These are phyloP conservation scores for Alternaria sp. DNA, from an alignment of 2,329 filamentous ascomycete species.

Conservation along the genomic window DNA sequence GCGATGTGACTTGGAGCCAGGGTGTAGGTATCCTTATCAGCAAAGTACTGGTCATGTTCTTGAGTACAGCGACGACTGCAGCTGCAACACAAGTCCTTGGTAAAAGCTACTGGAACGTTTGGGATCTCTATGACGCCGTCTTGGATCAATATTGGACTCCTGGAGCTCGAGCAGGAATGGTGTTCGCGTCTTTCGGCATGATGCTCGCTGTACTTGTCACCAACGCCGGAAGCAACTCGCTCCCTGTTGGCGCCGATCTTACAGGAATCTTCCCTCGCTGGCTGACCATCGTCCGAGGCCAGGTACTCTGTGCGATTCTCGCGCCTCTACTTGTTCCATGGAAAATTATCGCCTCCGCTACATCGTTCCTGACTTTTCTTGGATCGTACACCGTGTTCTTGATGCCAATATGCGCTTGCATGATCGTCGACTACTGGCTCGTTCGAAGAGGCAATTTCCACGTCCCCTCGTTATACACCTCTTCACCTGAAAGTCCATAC, in stretches of 20 bases:
- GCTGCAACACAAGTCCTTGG: conserved; percentile 31
- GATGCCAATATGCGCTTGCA: conserved; percentile 33
- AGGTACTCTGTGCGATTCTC: conserved; percentile 27
- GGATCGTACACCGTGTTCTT: conserved; percentile 38
- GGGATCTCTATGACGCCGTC: conserved; percentile 29
- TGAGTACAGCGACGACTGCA: conserved; percentile 23
- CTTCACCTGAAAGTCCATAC: conserved; percentile 20
- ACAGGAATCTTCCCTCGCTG: conserved; percentile 35
- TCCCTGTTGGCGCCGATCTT: conserved; percentile 37
- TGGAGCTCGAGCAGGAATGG: conserved; percentile 34
- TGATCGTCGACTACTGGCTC: conserved; percentile 31
- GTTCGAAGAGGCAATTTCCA: conserved; percentile 31
- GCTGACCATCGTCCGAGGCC: conserved; percentile 37
- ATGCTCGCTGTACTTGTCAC: conserved; percentile 35
- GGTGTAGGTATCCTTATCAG: conserved; percentile 29
- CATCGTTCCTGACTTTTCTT: conserved; percentile 39
- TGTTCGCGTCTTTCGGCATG: conserved; percentile 38
- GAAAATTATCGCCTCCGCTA: conserved; percentile 38
- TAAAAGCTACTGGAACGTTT: conserved; percentile 34
- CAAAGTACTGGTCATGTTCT: conserved; percentile 33
- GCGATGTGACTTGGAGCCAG: conserved; percentile 29
- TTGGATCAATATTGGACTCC: conserved; percentile 30
- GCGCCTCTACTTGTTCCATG: conserved; percentile 31
- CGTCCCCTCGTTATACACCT: conserved; percentile 26
- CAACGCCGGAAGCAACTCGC: conserved; percentile 40